phyloP scores from a whole-genome alignment of 805 yeast species.

The Monosporozyma yasuniensis region DNA sequence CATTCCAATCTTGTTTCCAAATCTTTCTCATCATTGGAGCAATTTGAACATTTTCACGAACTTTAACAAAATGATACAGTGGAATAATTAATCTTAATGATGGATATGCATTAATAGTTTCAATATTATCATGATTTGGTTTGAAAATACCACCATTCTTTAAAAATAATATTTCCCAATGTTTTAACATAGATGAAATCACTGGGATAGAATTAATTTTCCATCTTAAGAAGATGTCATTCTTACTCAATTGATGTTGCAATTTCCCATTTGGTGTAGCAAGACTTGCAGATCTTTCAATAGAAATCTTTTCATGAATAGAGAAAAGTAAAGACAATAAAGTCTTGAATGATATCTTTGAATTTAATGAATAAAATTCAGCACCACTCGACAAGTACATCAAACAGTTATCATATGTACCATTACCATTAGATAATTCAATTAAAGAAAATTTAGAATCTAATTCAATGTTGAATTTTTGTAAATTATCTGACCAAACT shows the following conservation, averaged over 20 bases:
- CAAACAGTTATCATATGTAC: constrained; percentile 37
- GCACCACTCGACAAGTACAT: constrained; percentile 37
- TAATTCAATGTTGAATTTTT: constrained; percentile 31
- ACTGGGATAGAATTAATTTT: constrained; percentile 53
- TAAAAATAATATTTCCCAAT: constrained; percentile 60
- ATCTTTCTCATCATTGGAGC: constrained; percentile 52
- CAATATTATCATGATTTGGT: constrained; percentile 37
- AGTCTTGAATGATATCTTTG: constrained; percentile 32
- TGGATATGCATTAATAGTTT: constrained; percentile 40
- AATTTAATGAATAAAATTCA: constrained; percentile 28
- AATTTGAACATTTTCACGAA: constrained; percentile 51
- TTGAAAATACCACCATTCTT: constrained; percentile 54
- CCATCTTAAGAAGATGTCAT: constrained; percentile 42
- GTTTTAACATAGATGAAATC: constrained; percentile 46
- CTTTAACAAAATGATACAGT: constrained; percentile 55
- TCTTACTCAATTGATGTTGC: constrained; percentile 11
- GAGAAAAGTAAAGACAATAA: constrained; percentile 51
- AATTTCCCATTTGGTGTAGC: background rate
- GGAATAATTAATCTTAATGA: constrained; percentile 60
- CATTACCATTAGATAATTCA: constrained; percentile 47
- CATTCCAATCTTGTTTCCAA: constrained; percentile 59
- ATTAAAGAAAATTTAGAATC: constrained; percentile 48
- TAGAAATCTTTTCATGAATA: constrained; percentile 55
- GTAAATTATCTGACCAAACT: constrained; percentile 43
- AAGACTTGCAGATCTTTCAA: constrained; percentile 34